Percentiles rank a stretch among this genome's conserved stretches.
Conservation (phyloP, 164 flowering plant species). For the Taxillus chinensis region DNA sequence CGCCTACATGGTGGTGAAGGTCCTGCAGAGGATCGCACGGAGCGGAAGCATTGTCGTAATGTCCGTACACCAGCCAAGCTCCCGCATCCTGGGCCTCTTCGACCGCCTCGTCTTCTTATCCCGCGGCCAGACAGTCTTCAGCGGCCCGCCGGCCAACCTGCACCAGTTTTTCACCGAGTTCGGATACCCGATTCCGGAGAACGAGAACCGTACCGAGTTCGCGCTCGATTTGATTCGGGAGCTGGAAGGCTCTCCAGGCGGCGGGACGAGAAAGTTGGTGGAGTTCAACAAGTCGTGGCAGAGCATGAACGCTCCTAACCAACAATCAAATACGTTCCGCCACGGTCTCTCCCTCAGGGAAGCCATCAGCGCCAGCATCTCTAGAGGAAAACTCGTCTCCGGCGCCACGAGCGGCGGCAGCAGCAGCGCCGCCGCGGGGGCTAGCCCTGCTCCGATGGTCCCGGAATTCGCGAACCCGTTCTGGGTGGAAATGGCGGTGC, state of each 20-base stretch:
- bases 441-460: constrained; percentile 22
- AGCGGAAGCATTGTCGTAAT: constrained; percentile 58
- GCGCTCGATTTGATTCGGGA: constrained; percentile 28
- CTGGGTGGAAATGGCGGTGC: constrained; percentile 31
- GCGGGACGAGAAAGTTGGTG: constrained; percentile 23
- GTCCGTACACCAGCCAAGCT: constrained; percentile 61
- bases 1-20: constrained; percentile 67
- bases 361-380: constrained; percentile 45
- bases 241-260: constrained; percentile 26
- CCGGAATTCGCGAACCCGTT: constrained; percentile 39
- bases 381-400: constrained; percentile 39
- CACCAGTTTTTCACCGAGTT: constrained; percentile 22
- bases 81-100: constrained; percentile 28
- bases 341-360: constrained; percentile 29
- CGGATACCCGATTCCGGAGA: constrained; percentile 26
- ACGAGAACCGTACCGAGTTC: constrained; percentile 27
- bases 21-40: constrained; percentile 46
- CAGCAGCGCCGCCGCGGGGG: not conserved
- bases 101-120: constrained; percentile 26
- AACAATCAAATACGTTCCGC: not conserved
- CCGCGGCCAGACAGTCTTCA: constrained; percentile 26
- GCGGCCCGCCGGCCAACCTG: constrained; percentile 20
- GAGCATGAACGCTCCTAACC: constrained; percentile 11
- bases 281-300: constrained; percentile 47
- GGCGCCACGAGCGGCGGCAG: constrained; percentile 21